These are phyloP conservation scores for Candida mesenterica DNA, from an alignment of 1,139 yeast species.

Conservation along the genomic window DNA sequence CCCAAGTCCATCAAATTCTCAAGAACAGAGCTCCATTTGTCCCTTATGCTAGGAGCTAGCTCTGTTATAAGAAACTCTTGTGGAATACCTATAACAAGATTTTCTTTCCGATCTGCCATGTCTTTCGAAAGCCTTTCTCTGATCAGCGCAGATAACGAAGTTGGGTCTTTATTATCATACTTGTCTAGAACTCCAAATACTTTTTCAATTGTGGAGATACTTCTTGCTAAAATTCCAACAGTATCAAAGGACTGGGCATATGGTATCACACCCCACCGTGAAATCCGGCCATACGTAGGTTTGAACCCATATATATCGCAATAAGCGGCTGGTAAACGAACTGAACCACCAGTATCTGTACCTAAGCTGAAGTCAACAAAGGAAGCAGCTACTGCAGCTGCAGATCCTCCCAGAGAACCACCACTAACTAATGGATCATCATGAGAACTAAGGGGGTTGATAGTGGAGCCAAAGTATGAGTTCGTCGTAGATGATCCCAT, in stretches of 20 bases:
- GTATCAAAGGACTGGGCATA: slow-evolving; percentile 95
- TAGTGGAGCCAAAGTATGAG: slow-evolving; percentile 61
- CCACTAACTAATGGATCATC: slow-evolving; percentile 53
- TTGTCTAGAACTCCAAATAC: slow-evolving; percentile 59
- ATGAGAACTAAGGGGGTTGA: slow-evolving; percentile 56
- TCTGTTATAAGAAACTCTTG: slow-evolving; percentile 61
- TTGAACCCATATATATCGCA: slow-evolving; percentile 84
- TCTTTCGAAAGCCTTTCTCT: slow-evolving; percentile 37
- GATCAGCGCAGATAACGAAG: slow-evolving; percentile 48
- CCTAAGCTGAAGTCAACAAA: slow-evolving; percentile 72
- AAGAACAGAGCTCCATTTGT: slow-evolving; percentile 48
- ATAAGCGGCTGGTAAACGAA: slow-evolving; percentile 86
- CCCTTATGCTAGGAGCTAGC: slow-evolving; percentile 45
- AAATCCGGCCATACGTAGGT: slow-evolving; percentile 88
- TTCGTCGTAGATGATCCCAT: slow-evolving; percentile 80
- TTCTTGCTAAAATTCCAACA: slow-evolving; percentile 73
- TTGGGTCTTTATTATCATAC: slow-evolving; percentile 77
- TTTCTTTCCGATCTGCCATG: slow-evolving; percentile 7
- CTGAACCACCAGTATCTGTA: slow-evolving; percentile 97
- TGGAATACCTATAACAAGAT: slow-evolving; percentile 62
- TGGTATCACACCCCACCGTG: slow-evolving; percentile 88
- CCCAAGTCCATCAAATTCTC: slow-evolving; percentile 44
- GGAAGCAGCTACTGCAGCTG: slow-evolving; percentile 80
- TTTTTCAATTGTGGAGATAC: slow-evolving; percentile 38
- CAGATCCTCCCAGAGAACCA: slow-evolving; percentile 96